Evolutionary conservation across 257 asterid species (phyloP).

Genomic region (Salvia hispanica): DNA sequence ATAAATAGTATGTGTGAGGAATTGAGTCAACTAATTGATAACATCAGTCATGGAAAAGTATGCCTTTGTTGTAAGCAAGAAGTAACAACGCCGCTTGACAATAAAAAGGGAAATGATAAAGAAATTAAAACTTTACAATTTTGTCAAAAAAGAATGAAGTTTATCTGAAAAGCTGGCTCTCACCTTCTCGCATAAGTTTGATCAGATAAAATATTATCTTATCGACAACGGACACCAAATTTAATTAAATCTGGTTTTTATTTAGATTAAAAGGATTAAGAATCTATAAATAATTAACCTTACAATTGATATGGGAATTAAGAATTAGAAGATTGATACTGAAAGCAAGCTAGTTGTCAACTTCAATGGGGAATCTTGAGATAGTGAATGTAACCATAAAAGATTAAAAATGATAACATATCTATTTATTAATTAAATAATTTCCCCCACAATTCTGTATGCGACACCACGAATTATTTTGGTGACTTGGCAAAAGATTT

Average conservation of each 20-base stretch:
- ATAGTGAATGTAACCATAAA: conserved; percentile 15
- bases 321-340: not conserved
- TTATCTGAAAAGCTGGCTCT: conserved; percentile 2
- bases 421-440: not conserved
- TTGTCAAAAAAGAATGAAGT: conserved; percentile 27
- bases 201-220: not conserved
- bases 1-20: too few relatives aligned
- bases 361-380: conserved; percentile 28
- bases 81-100: not conserved
- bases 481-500: conserved; percentile 18
- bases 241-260: conserved; percentile 2
- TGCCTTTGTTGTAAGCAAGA: not conserved
- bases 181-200: conserved; percentile 14
- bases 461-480: conserved; percentile 19
- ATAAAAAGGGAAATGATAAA: not conserved
- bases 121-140: conserved; percentile 10
- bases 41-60: not conserved
- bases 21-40: too few relatives aligned
- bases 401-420: not conserved
- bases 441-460: not conserved
- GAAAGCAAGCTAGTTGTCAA: conserved; percentile 29
- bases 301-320: not conserved
- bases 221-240: not conserved
- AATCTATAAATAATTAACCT: not conserved
- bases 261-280: not conserved